These are phyloP conservation scores for Apiotrichum domesticum DNA, from an alignment of 1,284 basidiomycete genomes.

Conservation along the genomic window DNA sequence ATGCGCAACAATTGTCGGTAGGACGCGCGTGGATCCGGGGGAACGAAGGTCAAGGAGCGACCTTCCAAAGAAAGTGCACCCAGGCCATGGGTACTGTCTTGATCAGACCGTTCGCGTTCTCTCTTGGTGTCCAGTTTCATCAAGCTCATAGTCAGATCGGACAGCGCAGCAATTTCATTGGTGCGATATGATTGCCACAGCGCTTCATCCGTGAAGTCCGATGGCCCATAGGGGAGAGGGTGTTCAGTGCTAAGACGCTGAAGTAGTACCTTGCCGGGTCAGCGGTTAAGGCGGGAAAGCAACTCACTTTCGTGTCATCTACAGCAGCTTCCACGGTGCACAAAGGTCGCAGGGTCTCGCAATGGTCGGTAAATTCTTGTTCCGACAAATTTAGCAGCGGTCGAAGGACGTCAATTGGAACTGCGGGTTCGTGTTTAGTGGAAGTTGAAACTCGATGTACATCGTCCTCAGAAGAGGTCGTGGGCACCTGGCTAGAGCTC, in stretches of 20 bases:
- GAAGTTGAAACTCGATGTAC: neutral
- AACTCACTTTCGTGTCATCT: conserved; percentile 67
- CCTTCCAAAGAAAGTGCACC: conserved; percentile 22
- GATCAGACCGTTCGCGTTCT: conserved; percentile 6
- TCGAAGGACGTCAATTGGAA: conserved; percentile 44
- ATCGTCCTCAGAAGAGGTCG: neutral
- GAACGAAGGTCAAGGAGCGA: conserved; percentile 61
- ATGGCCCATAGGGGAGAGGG: conserved; percentile 73
- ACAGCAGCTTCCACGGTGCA: conserved; percentile 62
- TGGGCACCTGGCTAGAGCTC: neutral
- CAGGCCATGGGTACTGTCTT: conserved; percentile 57
- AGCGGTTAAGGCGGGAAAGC: conserved; percentile 8
- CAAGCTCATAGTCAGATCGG: conserved; percentile 33
- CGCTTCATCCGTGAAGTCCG: conserved; percentile 75
- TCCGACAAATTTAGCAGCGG: neutral
- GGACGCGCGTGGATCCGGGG: conserved; percentile 75
- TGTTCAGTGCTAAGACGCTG: conserved; percentile 83
- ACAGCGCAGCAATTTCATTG: conserved; percentile 74
- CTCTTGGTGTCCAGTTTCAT: conserved; percentile 16
- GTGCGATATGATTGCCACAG: conserved; percentile 80
- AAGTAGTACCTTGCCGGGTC: conserved; percentile 63
- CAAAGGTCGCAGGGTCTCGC: conserved; percentile 12
- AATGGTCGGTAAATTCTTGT: conserved; percentile 12
- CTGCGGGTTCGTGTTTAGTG: neutral
- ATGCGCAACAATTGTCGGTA: conserved; percentile 78